A percentile compares a stretch with the other conserved stretches of the same genome.
Evolutionary conservation across 2,329 filamentous ascomycete genomes (phyloP).

Genomic region (Beauveria rudraprayagi): DNA sequence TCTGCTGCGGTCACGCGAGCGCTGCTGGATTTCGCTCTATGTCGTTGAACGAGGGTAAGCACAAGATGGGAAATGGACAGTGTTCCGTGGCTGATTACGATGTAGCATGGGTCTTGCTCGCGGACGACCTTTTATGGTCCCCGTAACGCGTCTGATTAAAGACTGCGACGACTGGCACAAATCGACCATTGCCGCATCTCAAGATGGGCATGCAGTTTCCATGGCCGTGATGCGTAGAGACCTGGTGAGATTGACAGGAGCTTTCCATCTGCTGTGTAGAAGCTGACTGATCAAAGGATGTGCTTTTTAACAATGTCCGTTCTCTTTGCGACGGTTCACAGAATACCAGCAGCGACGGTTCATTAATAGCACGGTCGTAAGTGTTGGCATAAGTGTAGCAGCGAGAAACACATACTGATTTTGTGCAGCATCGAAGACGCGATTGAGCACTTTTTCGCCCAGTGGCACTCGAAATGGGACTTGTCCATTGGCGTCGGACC

Average conservation of each 20-base stretch:
- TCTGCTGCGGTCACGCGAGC: conserved; percentile 56
- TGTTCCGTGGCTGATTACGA: neutral
- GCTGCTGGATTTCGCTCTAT: conserved; percentile 64
- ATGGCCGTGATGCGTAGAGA: conserved; percentile 63
- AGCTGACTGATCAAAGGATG: conserved; percentile 31
- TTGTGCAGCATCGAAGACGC: conserved; percentile 42
- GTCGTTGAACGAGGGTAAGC: conserved; percentile 59
- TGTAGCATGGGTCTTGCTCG: conserved; percentile 57
- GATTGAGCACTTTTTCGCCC: conserved; percentile 58
- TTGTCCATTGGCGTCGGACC: conserved; percentile 46
- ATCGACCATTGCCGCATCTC: conserved; percentile 53
- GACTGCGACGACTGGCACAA: conserved; percentile 64
- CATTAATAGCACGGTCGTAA: conserved; percentile 44
- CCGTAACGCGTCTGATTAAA: conserved; percentile 56
- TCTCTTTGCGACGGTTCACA: conserved; percentile 52
- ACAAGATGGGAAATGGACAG: conserved; percentile 13
- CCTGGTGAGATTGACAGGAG: conserved; percentile 35
- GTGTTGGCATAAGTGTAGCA: conserved; percentile 13
- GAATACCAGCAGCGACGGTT: conserved; percentile 39
- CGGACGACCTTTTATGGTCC: conserved; percentile 60
- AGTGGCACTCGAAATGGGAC: conserved; percentile 58
- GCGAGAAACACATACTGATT: conserved; percentile 15
- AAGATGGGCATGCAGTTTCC: conserved; percentile 63
- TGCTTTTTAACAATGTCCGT: conserved; percentile 48
- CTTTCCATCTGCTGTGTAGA: neutral